Evolutionary conservation across 352 stramenopile species (phyloP).

Genomic region (Phytophthora ohioensis): DNA sequence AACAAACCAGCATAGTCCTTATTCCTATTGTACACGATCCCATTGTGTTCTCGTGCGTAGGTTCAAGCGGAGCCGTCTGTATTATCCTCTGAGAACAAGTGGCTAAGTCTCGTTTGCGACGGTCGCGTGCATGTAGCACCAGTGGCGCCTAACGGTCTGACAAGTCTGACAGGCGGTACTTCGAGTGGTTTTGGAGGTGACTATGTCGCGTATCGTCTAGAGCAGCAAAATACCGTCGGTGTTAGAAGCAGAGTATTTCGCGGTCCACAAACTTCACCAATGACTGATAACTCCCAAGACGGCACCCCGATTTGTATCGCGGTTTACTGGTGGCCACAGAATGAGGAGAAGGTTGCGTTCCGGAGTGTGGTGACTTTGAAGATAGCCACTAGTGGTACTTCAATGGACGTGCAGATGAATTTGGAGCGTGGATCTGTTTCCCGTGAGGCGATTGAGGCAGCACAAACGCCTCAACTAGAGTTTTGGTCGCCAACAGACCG

Average conservation of each 20-base stretch:
- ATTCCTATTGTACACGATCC: neutral
- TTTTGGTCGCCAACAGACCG: conserved; percentile 30
- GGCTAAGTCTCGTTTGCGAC: conserved; percentile 51
- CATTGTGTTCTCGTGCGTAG: conserved; percentile 15
- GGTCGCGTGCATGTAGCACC: conserved; percentile 30
- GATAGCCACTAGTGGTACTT: conserved; percentile 4
- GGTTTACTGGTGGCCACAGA: conserved; percentile 36
- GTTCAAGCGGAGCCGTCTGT: conserved; percentile 40
- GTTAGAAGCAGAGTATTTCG: no score
- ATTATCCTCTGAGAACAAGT: conserved; percentile 28
- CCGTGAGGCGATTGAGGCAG: neutral
- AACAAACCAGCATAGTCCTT: conserved; percentile 3
- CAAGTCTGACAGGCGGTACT: conserved; percentile 27
- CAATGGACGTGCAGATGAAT: conserved; percentile 22
- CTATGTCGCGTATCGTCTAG: conserved; percentile 31
- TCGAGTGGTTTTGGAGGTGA: conserved; percentile 34
- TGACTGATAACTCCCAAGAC: neutral
- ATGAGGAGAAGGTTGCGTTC: conserved; percentile 12
- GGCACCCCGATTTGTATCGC: conserved; percentile 19
- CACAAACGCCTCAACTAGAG: conserved; percentile 24
- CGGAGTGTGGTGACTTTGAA: conserved; percentile 28
- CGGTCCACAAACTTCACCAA: no score
- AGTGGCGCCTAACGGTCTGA: conserved; percentile 32
- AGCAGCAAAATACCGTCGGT: neutral
- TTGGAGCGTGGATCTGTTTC: conserved; percentile 31